Percentiles rank a stretch among this genome's conserved stretches.
Conservation (phyloP, 768 basidiomycete genomes). For the Termitomyces sp. region DNA sequence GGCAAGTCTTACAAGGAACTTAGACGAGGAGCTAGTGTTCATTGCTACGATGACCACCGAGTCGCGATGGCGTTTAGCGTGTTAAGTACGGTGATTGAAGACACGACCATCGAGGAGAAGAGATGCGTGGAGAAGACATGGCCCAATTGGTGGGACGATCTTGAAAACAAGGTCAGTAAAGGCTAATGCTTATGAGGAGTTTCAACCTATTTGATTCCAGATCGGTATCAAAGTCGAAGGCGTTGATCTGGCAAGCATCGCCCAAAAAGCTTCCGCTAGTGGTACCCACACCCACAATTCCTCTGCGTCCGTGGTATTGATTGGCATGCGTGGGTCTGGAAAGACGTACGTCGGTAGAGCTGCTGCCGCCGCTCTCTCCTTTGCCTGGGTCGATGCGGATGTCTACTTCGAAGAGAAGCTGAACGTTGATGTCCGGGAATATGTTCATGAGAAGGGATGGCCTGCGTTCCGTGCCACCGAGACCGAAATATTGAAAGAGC, state of each 20-base stretch:
- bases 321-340: conserved; percentile 92
- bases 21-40: conserved; percentile 69
- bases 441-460: conserved; percentile 85
- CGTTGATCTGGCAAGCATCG: conserved; percentile 56
- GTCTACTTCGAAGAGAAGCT: conserved; percentile 65
- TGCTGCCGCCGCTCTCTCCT: conserved; percentile 68
- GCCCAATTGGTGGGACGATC: conserved; percentile 99
- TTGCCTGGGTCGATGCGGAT: conserved; percentile 83
- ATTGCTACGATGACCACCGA: conserved; percentile 98
- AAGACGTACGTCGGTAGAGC: conserved; percentile 86
- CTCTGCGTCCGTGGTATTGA: conserved; percentile 17
- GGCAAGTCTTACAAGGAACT: conserved; percentile 68
- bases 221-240: conserved; percentile 89
- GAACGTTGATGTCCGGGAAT: conserved; percentile 61
- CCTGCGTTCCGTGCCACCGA: conserved; percentile 84
- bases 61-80: conserved; percentile 99
- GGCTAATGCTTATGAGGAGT: neutral
- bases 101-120: conserved; percentile 91
- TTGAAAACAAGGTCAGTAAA: conserved; percentile 79
- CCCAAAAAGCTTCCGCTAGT: conserved; percentile 40
- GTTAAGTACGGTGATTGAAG: conserved; percentile 65
- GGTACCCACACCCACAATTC: conserved; percentile 21
- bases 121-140: conserved; percentile 99
- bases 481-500: conserved; percentile 58
- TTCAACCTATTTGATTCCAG: conserved; percentile 32